A percentile compares a stretch with the other conserved stretches of the same genome.
These are phyloP conservation scores for Fusarium begoniae DNA, from an alignment of 2,329 filamentous ascomycete species.

Conservation along the genomic window DNA sequence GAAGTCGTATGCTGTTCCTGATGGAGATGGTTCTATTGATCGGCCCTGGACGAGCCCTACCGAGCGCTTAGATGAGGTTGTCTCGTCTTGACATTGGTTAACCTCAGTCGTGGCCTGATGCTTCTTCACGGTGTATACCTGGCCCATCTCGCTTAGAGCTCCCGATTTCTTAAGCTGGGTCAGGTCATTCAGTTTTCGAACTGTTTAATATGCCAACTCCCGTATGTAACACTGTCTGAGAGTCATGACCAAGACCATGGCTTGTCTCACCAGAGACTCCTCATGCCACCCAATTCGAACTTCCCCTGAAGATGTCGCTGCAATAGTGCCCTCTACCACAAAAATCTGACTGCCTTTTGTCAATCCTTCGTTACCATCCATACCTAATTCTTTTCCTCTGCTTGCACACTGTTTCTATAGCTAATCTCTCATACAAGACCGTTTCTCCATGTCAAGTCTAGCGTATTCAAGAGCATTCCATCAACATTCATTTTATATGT, in stretches of 20 bases:
- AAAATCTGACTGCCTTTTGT: background rate
- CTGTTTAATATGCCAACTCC: conserved; percentile 6
- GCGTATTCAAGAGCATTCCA: background rate
- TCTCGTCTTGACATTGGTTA: background rate
- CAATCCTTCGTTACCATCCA: background rate
- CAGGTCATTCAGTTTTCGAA: background rate
- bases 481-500: background rate
- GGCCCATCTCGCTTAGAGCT: background rate
- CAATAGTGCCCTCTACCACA: background rate
- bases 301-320: background rate
- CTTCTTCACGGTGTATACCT: background rate
- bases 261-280: conserved; percentile 1
- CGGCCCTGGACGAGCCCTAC: background rate
- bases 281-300: background rate
- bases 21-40: background rate
- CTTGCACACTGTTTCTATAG: background rate
- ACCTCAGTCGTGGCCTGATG: background rate
- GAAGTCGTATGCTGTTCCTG: background rate
- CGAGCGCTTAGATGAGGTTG: background rate
- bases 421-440: background rate
- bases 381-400: background rate
- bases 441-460: background rate
- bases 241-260: background rate
- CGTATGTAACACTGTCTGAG: background rate
- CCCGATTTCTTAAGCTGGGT: background rate